phyloP scores from a whole-genome alignment of 495 filamentous ascomycete species.

The Cercophora samala region DNA sequence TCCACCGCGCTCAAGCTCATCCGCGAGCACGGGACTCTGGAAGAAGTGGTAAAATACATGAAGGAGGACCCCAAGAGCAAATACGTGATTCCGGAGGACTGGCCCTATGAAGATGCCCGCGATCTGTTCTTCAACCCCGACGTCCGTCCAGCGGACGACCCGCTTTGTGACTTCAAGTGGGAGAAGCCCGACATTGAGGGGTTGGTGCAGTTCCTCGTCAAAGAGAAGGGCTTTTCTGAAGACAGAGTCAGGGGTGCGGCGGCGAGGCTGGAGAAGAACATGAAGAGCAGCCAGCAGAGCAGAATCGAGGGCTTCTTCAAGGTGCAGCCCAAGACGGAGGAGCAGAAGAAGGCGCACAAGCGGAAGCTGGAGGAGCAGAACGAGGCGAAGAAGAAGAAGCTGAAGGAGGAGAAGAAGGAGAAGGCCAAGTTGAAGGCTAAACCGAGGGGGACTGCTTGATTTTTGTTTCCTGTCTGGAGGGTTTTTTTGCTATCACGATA shows the following conservation, averaged over 20 bases:
- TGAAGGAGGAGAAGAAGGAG: slow-evolving; percentile 91
- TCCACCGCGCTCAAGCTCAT: slow-evolving; percentile 89
- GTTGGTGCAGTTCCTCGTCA: slow-evolving; percentile 80
- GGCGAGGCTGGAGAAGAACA: slow-evolving; percentile 73
- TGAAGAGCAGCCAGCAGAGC: slow-evolving; percentile 84
- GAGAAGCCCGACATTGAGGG: slow-evolving; percentile 87
- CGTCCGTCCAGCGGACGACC: slow-evolving; percentile 77
- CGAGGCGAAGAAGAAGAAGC: slow-evolving; percentile 87
- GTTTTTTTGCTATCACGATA: not conserved
- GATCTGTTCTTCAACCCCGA: slow-evolving; percentile 87
- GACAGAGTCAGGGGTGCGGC: slow-evolving; percentile 81
- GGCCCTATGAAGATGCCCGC: slow-evolving; percentile 89
- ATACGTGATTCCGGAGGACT: slow-evolving; percentile 82
- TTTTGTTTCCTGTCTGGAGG: not conserved
- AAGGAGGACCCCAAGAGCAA: slow-evolving; percentile 71
- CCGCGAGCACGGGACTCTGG: slow-evolving; percentile 79
- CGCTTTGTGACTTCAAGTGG: slow-evolving; percentile 96
- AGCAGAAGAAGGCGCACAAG: slow-evolving; percentile 78
- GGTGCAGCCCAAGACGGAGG: slow-evolving; percentile 79
- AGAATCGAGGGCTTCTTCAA: slow-evolving; percentile 98
- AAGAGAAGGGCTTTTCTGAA: slow-evolving; percentile 94
- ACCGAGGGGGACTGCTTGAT: slow-evolving; percentile 51
- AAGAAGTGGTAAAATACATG: slow-evolving; percentile 78
- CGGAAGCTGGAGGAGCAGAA: slow-evolving; percentile 88
- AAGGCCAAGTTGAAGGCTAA: slow-evolving; percentile 84